Percentiles rank a stretch among this genome's conserved stretches.
These are phyloP conservation scores for Tremella fuciformis DNA, from an alignment of 768 basidiomycete species.

Conservation along the genomic window DNA sequence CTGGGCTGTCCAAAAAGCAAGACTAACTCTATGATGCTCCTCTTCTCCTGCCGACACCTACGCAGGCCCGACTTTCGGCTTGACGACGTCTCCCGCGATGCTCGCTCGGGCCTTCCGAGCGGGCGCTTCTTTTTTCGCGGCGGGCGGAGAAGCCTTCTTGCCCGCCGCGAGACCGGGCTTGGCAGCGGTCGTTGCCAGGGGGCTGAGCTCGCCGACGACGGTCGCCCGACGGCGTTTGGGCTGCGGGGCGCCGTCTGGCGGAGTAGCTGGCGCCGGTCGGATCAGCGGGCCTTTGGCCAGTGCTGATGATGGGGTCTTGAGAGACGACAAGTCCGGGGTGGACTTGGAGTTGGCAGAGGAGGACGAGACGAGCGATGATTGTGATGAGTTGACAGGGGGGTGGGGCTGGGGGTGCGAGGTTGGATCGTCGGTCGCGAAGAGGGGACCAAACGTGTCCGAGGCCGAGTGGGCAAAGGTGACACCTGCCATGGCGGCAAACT, in stretches of 20 bases:
- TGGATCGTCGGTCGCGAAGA: background rate
- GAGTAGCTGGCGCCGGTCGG: constrained; percentile 30
- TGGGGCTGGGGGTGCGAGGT: background rate
- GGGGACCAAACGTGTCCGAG: constrained; percentile 23
- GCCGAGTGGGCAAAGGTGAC: constrained; percentile 23
- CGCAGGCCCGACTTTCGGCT: background rate
- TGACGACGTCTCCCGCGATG: constrained; percentile 10
- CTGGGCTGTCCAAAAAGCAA: no score
- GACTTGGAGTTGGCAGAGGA: constrained; percentile 31
- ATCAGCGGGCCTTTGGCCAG: constrained; percentile 30
- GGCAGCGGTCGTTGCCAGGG: constrained; percentile 15
- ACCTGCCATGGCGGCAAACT: constrained; percentile 27
- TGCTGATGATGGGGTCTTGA: constrained; percentile 16
- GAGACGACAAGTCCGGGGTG: constrained; percentile 24
- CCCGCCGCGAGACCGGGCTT: constrained; percentile 4
- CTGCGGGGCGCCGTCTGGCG: constrained; percentile 37
- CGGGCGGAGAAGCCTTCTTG: background rate
- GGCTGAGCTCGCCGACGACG: constrained; percentile 23
- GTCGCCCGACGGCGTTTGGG: constrained; percentile 42
- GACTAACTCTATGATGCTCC: no score
- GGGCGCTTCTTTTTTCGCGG: background rate
- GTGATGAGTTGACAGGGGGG: constrained; percentile 3
- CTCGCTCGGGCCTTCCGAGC: constrained; percentile 9
- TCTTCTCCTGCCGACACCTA: no score
- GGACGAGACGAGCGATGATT: constrained; percentile 11